These are phyloP conservation scores for Cyclocybe cylindracea DNA, from an alignment of 768 basidiomycete species.

Conservation along the genomic window DNA sequence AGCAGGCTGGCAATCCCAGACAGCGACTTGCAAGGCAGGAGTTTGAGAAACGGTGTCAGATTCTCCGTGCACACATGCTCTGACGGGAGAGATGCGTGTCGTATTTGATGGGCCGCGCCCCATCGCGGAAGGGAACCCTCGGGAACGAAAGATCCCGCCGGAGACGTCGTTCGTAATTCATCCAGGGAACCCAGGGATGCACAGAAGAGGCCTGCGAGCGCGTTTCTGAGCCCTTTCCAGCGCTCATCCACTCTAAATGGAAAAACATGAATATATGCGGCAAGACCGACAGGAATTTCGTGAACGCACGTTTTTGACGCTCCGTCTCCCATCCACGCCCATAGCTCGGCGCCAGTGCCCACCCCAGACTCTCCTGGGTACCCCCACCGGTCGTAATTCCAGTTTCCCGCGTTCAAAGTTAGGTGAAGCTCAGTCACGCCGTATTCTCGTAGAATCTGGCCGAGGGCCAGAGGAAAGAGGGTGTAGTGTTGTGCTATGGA, in stretches of 20 bases:
- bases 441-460: constrained; percentile 85
- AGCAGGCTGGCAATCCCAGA: constrained; percentile 84
- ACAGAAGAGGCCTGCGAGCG: constrained; percentile 92
- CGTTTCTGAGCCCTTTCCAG: constrained; percentile 86
- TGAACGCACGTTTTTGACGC: constrained; percentile 46
- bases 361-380: constrained; percentile 76
- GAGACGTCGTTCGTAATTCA: constrained; percentile 73
- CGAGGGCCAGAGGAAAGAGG: constrained; percentile 82
- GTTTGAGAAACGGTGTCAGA: constrained; percentile 92
- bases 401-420: constrained; percentile 87
- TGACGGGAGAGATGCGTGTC: constrained; percentile 77
- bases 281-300: background rate
- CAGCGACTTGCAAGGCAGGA: constrained; percentile 88
- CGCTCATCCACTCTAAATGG: constrained; percentile 57
- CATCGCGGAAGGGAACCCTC: constrained; percentile 56
- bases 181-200: constrained; percentile 84
- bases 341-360: constrained; percentile 85
- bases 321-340: constrained; percentile 88
- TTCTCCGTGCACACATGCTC: constrained; percentile 98
- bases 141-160: constrained; percentile 58
- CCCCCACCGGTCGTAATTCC: constrained; percentile 87
- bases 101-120: constrained; percentile 53
- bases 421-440: constrained; percentile 88
- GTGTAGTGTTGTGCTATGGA: constrained; percentile 79
- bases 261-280: constrained; percentile 6